Conservation (phyloP, 2,329 filamentous ascomycete genomes). For the Thermochaetoides dissita region DNA sequence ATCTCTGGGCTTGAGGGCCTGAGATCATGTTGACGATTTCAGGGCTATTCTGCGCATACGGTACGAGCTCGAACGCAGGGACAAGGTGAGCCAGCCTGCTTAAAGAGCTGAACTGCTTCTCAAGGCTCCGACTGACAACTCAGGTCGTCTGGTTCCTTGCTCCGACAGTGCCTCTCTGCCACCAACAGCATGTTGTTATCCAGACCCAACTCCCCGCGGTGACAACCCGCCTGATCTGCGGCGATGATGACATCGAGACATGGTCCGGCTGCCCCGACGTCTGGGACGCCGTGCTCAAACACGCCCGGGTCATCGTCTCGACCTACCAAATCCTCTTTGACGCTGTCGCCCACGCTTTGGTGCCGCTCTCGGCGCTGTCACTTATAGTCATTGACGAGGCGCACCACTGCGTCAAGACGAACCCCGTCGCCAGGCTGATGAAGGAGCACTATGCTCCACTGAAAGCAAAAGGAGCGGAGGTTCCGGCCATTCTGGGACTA, state of each 20-base stretch:
- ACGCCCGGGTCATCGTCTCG: constrained; percentile 59
- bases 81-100: constrained; percentile 34
- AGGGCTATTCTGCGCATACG: constrained; percentile 57
- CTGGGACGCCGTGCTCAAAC: constrained; percentile 54
- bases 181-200: constrained; percentile 52
- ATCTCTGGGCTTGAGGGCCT: constrained; percentile 51
- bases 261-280: constrained; percentile 50
- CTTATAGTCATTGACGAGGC: constrained; percentile 77
- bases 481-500: constrained; percentile 62
- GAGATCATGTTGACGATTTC: background rate
- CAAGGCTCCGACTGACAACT: constrained; percentile 8
- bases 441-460: constrained; percentile 49
- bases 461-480: constrained; percentile 21
- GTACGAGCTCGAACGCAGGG: constrained; percentile 43
- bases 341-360: constrained; percentile 61
- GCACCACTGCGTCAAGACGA: constrained; percentile 55
- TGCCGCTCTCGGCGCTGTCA: constrained; percentile 47
- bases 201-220: constrained; percentile 43
- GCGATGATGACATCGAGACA: constrained; percentile 54
- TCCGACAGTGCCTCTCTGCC: constrained; percentile 52
- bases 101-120: no score
- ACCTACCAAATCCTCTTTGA: constrained; percentile 64
- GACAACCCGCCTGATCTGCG: constrained; percentile 48
- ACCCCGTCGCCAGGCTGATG: constrained; percentile 61
- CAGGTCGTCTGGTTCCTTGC: constrained; percentile 60